Conservation (phyloP, 768 basidiomycete species). For the Tricholoma furcatifolium region DNA sequence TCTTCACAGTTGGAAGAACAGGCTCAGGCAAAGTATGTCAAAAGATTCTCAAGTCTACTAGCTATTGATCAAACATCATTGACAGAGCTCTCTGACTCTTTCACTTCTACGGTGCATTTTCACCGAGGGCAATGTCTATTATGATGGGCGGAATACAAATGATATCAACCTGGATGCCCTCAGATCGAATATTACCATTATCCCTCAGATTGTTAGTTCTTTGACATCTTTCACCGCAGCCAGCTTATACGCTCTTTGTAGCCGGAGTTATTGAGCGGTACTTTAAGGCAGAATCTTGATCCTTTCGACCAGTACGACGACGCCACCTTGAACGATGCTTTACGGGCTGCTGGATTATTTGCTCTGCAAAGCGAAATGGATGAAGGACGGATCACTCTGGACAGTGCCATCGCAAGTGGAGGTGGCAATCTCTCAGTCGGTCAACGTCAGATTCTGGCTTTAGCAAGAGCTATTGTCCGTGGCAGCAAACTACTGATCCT, state of each 20-base stretch:
- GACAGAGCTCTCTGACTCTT: slow-evolving; percentile 54
- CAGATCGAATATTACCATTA: slow-evolving; percentile 59
- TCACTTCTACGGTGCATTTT: slow-evolving; percentile 57
- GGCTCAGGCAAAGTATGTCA: slow-evolving; percentile 42
- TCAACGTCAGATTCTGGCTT: slow-evolving; percentile 68
- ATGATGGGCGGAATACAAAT: slow-evolving; percentile 50
- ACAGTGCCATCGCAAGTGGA: slow-evolving; percentile 46
- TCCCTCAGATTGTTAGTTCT: slow-evolving; percentile 43
- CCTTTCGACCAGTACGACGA: slow-evolving; percentile 63
- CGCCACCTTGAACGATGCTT: slow-evolving; percentile 34
- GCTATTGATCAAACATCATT: not conserved
- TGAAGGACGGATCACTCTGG: slow-evolving; percentile 48
- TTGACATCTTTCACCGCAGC: not conserved
- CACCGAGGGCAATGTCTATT: slow-evolving; percentile 54
- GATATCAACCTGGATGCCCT: slow-evolving; percentile 55
- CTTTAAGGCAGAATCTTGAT: slow-evolving; percentile 65
- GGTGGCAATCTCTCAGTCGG: slow-evolving; percentile 77
- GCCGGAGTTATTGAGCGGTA: slow-evolving; percentile 58
- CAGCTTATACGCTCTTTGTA: slow-evolving; percentile 9
- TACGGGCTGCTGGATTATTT: slow-evolving; percentile 39
- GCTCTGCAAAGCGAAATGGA: slow-evolving; percentile 40
- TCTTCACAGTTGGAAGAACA: slow-evolving; percentile 37
- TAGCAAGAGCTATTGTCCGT: slow-evolving; percentile 61
- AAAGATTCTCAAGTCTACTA: not conserved
- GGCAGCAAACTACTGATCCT: slow-evolving; percentile 60